These are phyloP conservation scores for Favolaschia claudopus DNA, from an alignment of 768 basidiomycete species.

Conservation along the genomic window DNA sequence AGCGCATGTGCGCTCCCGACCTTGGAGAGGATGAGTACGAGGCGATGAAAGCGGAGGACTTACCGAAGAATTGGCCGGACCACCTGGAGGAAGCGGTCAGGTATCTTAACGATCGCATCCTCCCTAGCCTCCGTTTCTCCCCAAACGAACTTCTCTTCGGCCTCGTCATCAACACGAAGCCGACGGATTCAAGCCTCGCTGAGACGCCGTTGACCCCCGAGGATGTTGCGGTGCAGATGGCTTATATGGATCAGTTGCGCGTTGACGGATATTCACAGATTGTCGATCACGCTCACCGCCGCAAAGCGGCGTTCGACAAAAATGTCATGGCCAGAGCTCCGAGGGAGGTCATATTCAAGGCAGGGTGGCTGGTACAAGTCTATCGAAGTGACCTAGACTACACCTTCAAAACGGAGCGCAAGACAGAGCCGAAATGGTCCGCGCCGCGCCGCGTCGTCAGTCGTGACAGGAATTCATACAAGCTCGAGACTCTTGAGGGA, in stretches of 20 bases:
- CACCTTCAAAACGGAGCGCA: slow-evolving; percentile 22
- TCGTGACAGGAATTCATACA: slow-evolving; percentile 28
- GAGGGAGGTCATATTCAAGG: slow-evolving; percentile 27
- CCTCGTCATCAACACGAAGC: not conserved
- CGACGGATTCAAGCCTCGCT: not conserved
- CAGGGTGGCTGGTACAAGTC: slow-evolving; percentile 29
- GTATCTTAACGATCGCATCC: not conserved
- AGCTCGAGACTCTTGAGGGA: slow-evolving; percentile 23
- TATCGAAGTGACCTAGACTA: not conserved
- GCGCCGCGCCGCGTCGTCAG: slow-evolving; percentile 22
- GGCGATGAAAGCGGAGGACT: slow-evolving; percentile 1
- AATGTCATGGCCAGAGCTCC: slow-evolving; percentile 1
- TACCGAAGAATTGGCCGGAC: slow-evolving; percentile 33
- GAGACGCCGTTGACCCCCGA: not conserved
- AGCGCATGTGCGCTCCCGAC: slow-evolving; percentile 30
- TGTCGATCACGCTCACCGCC: slow-evolving; percentile 20
- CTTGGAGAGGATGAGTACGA: slow-evolving; percentile 25
- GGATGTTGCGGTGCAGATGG: slow-evolving; percentile 25
- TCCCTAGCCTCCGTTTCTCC: slow-evolving; percentile 3
- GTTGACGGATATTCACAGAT: slow-evolving; percentile 25
- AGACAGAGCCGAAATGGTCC: slow-evolving; percentile 39
- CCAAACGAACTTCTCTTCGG: slow-evolving; percentile 2
- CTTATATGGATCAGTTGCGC: slow-evolving; percentile 28
- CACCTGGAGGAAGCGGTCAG: slow-evolving; percentile 29
- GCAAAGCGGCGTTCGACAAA: slow-evolving; percentile 30